phyloP scores from a whole-genome alignment of 2,329 filamentous ascomycete species.

The Dryadomyces quercivorus region DNA sequence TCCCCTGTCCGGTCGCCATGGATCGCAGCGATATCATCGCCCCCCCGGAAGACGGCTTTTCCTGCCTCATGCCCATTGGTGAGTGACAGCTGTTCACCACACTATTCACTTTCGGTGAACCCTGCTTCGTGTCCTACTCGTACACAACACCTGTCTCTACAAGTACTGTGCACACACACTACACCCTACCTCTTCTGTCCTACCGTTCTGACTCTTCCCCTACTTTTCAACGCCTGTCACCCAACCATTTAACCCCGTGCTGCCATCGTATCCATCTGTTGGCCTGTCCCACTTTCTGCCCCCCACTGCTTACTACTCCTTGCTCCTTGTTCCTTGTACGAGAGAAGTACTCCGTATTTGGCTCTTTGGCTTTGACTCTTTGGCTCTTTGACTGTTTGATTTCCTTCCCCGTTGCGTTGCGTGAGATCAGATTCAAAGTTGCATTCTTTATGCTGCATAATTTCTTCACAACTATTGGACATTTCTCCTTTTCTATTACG shows the following conservation, averaged over 20 bases:
- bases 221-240: constrained; percentile 2
- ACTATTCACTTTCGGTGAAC: neutral
- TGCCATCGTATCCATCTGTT: constrained; percentile 27
- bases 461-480: neutral
- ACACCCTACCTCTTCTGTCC: neutral
- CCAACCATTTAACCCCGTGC: constrained; percentile 22
- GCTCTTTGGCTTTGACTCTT: neutral
- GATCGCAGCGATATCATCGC: constrained; percentile 26
- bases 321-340: neutral
- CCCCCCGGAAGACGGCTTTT: constrained; percentile 33
- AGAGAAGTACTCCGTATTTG: no score
- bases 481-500: neutral
- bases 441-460: neutral
- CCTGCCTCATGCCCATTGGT: constrained; percentile 45
- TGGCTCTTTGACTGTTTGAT: neutral
- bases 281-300: constrained; percentile 1
- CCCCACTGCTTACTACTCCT: neutral
- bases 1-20: constrained; percentile 2
- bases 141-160: no score
- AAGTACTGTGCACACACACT: no score
- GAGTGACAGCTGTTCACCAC: constrained; percentile 18
- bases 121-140: neutral
- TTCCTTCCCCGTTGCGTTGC: neutral
- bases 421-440: neutral
- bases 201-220: neutral